phyloP scores from a whole-genome alignment of 208 protist species.

The Acanthamoeba royreba region DNA sequence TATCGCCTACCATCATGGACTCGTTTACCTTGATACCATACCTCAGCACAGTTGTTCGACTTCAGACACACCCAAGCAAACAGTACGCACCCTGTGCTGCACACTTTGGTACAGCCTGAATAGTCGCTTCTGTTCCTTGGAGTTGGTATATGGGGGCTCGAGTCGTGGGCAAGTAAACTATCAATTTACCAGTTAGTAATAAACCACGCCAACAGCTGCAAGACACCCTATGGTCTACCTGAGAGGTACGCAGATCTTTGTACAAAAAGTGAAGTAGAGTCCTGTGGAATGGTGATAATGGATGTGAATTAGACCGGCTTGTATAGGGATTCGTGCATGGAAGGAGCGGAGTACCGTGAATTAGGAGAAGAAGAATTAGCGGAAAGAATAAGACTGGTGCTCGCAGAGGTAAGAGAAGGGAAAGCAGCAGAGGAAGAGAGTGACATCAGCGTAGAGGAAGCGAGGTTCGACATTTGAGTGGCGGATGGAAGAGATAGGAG shows the following conservation, averaged over 20 bases:
- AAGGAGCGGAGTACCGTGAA: background rate
- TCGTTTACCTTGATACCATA: background rate
- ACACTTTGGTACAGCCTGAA: slow-evolving; percentile 65
- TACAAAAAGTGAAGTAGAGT: slow-evolving; percentile 50
- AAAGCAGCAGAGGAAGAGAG: background rate
- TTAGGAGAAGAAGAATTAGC: background rate
- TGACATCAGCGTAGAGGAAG: background rate
- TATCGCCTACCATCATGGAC: background rate
- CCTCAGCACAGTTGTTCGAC: background rate
- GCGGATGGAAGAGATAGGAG: too few species aligned
- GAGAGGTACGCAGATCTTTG: slow-evolving; percentile 26
- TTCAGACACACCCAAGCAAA: background rate
- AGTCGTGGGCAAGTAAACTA: slow-evolving; percentile 16
- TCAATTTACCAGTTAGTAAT: background rate
- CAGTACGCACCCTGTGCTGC: background rate
- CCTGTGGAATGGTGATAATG: too few species aligned
- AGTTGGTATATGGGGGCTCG: background rate
- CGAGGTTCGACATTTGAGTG: background rate
- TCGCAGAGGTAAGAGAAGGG: background rate
- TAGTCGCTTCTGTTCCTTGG: slow-evolving; percentile 43
- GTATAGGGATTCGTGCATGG: background rate
- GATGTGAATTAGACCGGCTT: too few species aligned
- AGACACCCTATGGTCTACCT: background rate
- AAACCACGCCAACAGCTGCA: background rate
- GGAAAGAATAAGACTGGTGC: background rate